phyloP scores from a whole-genome alignment of 805 yeast genomes.

The Yamadazyma tumulicola region DNA sequence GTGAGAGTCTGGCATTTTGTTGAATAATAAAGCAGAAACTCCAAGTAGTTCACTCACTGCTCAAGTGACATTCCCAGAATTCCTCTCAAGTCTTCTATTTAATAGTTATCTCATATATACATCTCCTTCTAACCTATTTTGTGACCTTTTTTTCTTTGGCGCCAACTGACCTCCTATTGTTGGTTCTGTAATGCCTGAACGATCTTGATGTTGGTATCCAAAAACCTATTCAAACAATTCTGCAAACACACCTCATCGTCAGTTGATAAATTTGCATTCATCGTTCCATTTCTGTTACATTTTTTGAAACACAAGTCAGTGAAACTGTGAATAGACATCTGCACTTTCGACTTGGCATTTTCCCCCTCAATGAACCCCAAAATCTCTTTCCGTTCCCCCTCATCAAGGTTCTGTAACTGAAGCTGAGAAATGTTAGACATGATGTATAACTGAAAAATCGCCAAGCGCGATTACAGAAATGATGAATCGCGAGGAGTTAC shows the following conservation, averaged over 20 bases:
- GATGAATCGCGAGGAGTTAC: conserved; percentile 3
- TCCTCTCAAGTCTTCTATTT: too few relatives aligned
- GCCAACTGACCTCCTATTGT: background rate
- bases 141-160: too few relatives aligned
- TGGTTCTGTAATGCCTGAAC: conserved; percentile 51
- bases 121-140: too few relatives aligned
- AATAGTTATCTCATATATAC: too few relatives aligned
- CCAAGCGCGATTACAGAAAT: background rate
- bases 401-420: conserved; percentile 48
- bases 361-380: conserved; percentile 75
- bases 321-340: conserved; percentile 79
- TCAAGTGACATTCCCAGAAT: too few relatives aligned
- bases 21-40: too few relatives aligned
- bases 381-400: conserved; percentile 67
- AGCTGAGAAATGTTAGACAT: conserved; percentile 4
- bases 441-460: background rate
- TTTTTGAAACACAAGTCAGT: conserved; percentile 89
- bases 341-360: conserved; percentile 83
- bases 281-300: conserved; percentile 53
- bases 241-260: conserved; percentile 70
- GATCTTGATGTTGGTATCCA: conserved; percentile 83
- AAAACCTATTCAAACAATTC: conserved; percentile 80
- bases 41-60: too few relatives aligned
- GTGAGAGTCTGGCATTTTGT: too few relatives aligned
- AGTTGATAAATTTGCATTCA: conserved; percentile 47